Conservation (phyloP, 768 basidiomycete species). For the Pluteus cervinus region DNA sequence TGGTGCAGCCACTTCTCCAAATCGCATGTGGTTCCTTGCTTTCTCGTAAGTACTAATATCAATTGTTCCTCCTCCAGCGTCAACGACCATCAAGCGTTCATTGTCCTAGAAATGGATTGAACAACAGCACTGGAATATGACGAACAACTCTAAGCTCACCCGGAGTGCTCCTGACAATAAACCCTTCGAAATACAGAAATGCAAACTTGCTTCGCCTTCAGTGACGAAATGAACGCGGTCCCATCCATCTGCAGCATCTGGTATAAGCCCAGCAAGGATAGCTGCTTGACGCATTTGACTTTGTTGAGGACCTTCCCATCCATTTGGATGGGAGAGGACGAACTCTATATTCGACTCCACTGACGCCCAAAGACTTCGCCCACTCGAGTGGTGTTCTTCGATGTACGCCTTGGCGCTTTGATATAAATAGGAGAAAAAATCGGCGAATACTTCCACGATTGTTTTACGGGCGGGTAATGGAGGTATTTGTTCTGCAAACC, state of each 20-base stretch:
- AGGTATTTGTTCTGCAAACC: slow-evolving; percentile 9
- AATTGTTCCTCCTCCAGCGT: slow-evolving; percentile 44
- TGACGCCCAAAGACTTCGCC: slow-evolving; percentile 31
- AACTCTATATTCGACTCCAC: slow-evolving; percentile 30
- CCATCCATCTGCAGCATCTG: slow-evolving; percentile 25
- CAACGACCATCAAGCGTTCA: slow-evolving; percentile 32
- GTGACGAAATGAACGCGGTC: slow-evolving; percentile 43
- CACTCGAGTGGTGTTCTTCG: slow-evolving; percentile 28
- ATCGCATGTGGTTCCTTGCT: slow-evolving; percentile 23
- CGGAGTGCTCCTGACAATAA: slow-evolving; percentile 25
- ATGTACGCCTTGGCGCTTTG: slow-evolving; percentile 32
- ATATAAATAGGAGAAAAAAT: slow-evolving; percentile 36
- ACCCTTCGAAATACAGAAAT: slow-evolving; percentile 40
- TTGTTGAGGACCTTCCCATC: slow-evolving; percentile 45
- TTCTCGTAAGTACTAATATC: slow-evolving; percentile 40
- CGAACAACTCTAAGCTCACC: slow-evolving; percentile 10
- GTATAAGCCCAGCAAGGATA: slow-evolving; percentile 33
- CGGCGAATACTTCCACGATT: slow-evolving; percentile 27
- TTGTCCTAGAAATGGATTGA: slow-evolving; percentile 6
- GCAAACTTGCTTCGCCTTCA: slow-evolving; percentile 51
- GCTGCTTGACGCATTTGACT: slow-evolving; percentile 38
- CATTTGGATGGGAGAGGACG: slow-evolving; percentile 44
- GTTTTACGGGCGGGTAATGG: slow-evolving; percentile 28
- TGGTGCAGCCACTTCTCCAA: slow-evolving; percentile 37
- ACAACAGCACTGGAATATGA: not conserved